Percentiles rank a stretch among this genome's conserved stretches.
These are phyloP conservation scores for Elongisporangium undulatum DNA, from an alignment of 352 stramenopile genomes.

Conservation along the genomic window DNA sequence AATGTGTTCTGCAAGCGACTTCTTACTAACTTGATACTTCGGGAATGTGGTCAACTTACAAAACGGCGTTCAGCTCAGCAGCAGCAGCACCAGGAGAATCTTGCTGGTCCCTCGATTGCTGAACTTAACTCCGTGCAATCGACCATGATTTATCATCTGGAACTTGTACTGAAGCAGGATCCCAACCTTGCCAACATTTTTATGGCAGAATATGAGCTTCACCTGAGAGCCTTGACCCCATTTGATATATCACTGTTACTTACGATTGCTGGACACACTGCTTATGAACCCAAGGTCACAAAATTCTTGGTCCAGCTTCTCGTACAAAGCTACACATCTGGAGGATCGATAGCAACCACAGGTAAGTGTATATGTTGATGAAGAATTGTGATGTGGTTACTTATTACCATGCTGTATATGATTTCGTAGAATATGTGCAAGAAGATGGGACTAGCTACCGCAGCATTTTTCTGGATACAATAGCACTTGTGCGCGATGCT, in stretches of 20 bases:
- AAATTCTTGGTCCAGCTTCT: constrained; percentile 23
- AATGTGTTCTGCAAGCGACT: constrained; percentile 29
- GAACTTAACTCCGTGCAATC: constrained; percentile 32
- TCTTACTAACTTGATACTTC: constrained; percentile 30
- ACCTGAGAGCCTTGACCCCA: constrained; percentile 18
- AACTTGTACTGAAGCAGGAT: constrained; percentile 43
- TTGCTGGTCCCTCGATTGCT: background rate
- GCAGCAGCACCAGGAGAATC: background rate
- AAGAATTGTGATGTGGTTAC: no score
- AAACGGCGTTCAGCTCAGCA: background rate
- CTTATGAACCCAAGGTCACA: constrained; percentile 20
- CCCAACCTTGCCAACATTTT: constrained; percentile 30
- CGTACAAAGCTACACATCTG: constrained; percentile 1
- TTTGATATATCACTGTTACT: constrained; percentile 45
- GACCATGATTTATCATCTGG: constrained; percentile 54
- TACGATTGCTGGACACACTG: constrained; percentile 26
- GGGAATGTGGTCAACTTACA: constrained; percentile 21
- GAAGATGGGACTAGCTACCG: constrained; percentile 1
- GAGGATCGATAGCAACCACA: background rate
- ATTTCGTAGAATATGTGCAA: background rate
- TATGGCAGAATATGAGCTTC: constrained; percentile 31
- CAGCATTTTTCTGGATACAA: constrained; percentile 19
- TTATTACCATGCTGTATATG: background rate
- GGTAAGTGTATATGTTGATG: background rate
- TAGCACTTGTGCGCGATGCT: constrained; percentile 24